These are phyloP conservation scores for Pleurotus eryngii DNA, from an alignment of 768 basidiomycete species.

Conservation along the genomic window DNA sequence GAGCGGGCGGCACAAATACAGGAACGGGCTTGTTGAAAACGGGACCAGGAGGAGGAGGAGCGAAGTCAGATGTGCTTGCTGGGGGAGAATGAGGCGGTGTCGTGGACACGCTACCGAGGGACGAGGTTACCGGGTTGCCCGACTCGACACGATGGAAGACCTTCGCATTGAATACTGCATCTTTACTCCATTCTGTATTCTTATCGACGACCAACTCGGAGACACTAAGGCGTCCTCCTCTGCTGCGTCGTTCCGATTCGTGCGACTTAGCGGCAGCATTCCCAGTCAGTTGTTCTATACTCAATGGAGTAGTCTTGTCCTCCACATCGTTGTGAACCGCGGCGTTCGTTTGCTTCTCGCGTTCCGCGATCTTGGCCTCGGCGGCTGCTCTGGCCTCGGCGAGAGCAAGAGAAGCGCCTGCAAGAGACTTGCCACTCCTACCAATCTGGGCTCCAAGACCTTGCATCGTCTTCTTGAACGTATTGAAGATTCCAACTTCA, in stretches of 20 bases:
- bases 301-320: background rate
- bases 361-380: constrained; percentile 66
- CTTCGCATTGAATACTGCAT: constrained; percentile 10
- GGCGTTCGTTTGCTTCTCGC: constrained; percentile 49
- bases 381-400: constrained; percentile 68
- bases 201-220: constrained; percentile 56
- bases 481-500: constrained; percentile 54
- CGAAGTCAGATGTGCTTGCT: constrained; percentile 28
- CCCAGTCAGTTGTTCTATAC: background rate
- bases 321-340: constrained; percentile 17
- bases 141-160: background rate
- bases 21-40: constrained; percentile 61
- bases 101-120: constrained; percentile 38
- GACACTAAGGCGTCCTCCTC: constrained; percentile 45
- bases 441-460: constrained; percentile 56
- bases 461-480: constrained; percentile 71
- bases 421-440: constrained; percentile 63
- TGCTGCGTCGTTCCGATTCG: constrained; percentile 7
- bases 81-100: constrained; percentile 57
- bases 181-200: constrained; percentile 19
- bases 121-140: background rate
- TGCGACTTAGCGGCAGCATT: background rate
- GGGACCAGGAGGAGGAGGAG: constrained; percentile 33
- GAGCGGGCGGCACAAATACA: constrained; percentile 46
- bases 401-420: constrained; percentile 54